Percentiles rank a stretch among this genome's conserved stretches.
These are phyloP conservation scores for Xerocomus potaroensis DNA, from an alignment of 768 basidiomycete species.

Conservation along the genomic window DNA sequence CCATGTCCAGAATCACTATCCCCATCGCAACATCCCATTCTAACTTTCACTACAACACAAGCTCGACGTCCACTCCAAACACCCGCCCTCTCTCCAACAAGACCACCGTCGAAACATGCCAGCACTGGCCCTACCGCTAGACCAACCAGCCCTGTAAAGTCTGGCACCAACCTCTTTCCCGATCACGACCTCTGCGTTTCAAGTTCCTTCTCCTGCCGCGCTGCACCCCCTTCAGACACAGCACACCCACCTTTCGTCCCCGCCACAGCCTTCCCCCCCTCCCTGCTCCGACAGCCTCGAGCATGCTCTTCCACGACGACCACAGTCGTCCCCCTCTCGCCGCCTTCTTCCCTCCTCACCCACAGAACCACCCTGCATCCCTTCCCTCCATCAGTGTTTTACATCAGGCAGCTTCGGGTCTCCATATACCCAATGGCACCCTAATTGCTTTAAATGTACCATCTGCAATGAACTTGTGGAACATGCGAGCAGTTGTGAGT, in stretches of 20 bases:
- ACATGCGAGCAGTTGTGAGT: conserved; percentile 90
- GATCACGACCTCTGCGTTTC: conserved; percentile 23
- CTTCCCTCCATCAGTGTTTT: conserved; percentile 14
- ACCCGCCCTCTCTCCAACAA: not conserved
- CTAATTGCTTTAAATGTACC: conserved; percentile 79
- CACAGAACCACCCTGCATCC: conserved; percentile 2
- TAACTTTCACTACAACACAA: conserved; percentile 9
- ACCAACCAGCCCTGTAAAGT: conserved; percentile 21
- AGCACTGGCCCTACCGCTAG: conserved; percentile 21
- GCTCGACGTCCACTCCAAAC: conserved; percentile 24
- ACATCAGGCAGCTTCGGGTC: conserved; percentile 23
- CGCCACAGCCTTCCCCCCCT: not conserved
- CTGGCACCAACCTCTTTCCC: conserved; percentile 1
- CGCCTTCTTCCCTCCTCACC: conserved; percentile 30
- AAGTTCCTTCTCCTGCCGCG: conserved; percentile 21
- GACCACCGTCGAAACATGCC: conserved; percentile 14
- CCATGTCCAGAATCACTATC: conserved; percentile 27
- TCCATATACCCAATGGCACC: conserved; percentile 68
- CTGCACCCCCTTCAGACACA: conserved; percentile 10
- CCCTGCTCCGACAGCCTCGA: conserved; percentile 14
- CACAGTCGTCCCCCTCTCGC: no score
- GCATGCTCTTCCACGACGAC: no score
- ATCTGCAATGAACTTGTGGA: conserved; percentile 80
- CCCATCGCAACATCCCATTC: conserved; percentile 14
- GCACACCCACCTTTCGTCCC: not conserved